These are phyloP conservation scores for Apiotrichum veenhuisii DNA, from an alignment of 1,284 basidiomycete genomes.

Conservation along the genomic window DNA sequence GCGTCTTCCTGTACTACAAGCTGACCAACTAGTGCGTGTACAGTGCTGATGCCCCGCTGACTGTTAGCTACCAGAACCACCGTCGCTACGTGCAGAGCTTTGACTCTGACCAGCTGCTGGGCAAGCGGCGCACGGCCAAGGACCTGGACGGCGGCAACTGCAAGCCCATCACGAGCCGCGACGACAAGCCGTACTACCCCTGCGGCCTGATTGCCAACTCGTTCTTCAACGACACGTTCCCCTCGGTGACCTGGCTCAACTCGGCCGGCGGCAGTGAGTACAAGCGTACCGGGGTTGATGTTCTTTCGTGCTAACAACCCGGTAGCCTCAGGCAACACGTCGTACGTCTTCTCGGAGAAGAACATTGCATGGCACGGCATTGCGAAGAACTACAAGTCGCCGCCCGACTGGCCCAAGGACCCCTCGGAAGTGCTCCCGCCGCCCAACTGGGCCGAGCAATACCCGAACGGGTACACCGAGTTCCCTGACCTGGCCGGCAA, in stretches of 20 bases:
- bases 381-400: constrained; percentile 74
- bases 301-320: constrained; percentile 26
- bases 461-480: constrained; percentile 69
- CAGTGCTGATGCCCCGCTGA: neutral
- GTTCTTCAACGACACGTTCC: constrained; percentile 91
- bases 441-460: constrained; percentile 78
- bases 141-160: constrained; percentile 72
- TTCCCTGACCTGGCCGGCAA: constrained; percentile 73
- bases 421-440: constrained; percentile 73
- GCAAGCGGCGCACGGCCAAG: constrained; percentile 53
- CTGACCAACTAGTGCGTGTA: constrained; percentile 68
- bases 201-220: constrained; percentile 98
- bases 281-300: neutral
- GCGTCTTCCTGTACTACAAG: constrained; percentile 95
- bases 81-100: constrained; percentile 93
- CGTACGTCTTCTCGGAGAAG: constrained; percentile 72
- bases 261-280: constrained; percentile 42
- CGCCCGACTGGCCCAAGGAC: constrained; percentile 52
- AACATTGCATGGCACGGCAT: constrained; percentile 95
- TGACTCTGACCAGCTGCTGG: constrained; percentile 79
- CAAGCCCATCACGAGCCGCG: constrained; percentile 70
- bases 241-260: constrained; percentile 60
- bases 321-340: constrained; percentile 53
- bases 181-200: constrained; percentile 71
- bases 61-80: constrained; percentile 82